Evolutionary conservation across 2,329 filamentous ascomycete genomes (phyloP).

Genomic region (Penicillium psychrosexuale): DNA sequence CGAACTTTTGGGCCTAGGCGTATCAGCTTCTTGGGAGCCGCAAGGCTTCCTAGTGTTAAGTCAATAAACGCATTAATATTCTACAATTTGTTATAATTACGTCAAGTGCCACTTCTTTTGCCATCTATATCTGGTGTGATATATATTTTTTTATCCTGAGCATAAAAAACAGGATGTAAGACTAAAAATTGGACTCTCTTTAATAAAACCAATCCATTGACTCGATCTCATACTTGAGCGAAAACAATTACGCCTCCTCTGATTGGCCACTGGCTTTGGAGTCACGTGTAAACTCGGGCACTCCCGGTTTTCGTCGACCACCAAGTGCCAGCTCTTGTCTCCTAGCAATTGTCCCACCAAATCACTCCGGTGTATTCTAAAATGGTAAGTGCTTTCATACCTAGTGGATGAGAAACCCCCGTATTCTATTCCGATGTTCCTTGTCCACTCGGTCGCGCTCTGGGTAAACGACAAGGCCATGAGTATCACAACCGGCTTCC

Average conservation of each 20-base stretch:
- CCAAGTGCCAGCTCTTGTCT: slow-evolving; percentile 19
- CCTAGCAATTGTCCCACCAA: slow-evolving; percentile 28
- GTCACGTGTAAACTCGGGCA: slow-evolving; percentile 26
- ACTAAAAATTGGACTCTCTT: background rate
- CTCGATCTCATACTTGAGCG: background rate
- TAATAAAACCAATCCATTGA: background rate
- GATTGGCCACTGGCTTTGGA: slow-evolving; percentile 25
- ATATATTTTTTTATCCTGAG: no score
- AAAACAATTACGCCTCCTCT: slow-evolving; percentile 16
- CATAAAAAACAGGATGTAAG: background rate
- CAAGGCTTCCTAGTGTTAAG: background rate
- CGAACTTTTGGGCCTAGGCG: background rate
- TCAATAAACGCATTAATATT: slow-evolving; percentile 1
- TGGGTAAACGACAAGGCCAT: slow-evolving; percentile 2
- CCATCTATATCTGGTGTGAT: no score
- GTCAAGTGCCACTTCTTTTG: background rate
- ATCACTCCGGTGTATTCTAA: slow-evolving; percentile 25
- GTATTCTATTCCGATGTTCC: background rate
- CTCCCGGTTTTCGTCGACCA: slow-evolving; percentile 39
- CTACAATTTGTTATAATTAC: background rate
- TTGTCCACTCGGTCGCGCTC: background rate
- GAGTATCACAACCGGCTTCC: slow-evolving; percentile 5
- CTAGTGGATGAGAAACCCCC: no score
- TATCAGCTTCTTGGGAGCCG: background rate
- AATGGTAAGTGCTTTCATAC: slow-evolving; percentile 29